A percentile compares a stretch with the other conserved stretches of the same genome.
phyloP scores from a whole-genome alignment of 164 flowering plant genomes.

The Malania oleifera region DNA sequence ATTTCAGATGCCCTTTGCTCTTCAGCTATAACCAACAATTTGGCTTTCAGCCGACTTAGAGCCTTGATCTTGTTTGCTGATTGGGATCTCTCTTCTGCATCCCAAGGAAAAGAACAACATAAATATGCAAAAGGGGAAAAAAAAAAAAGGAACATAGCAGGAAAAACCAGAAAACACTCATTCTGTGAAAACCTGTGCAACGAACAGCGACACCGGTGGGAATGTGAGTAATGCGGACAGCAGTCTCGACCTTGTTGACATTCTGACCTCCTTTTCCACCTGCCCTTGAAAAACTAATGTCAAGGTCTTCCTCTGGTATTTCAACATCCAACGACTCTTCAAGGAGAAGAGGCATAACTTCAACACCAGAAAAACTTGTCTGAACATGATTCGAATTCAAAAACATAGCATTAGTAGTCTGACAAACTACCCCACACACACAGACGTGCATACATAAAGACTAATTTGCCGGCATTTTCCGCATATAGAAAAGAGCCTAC shows the following conservation, averaged over 20 bases:
- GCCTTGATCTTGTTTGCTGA: slow-evolving; percentile 84
- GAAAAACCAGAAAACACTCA: neutral
- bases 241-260: slow-evolving; percentile 96
- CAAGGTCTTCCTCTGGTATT: slow-evolving; percentile 94
- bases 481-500: too few relatives aligned
- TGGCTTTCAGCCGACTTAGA: slow-evolving; percentile 85
- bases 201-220: slow-evolving; percentile 92
- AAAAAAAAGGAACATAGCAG: neutral
- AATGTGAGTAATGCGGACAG: slow-evolving; percentile 93
- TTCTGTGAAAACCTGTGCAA: slow-evolving; percentile 64
- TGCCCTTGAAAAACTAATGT: slow-evolving; percentile 76
- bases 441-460: neutral
- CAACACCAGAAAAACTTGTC: slow-evolving; percentile 98
- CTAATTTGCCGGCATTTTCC: too few relatives aligned
- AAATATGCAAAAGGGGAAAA: neutral
- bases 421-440: neutral
- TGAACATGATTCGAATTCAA: slow-evolving; percentile 18
- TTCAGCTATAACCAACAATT: slow-evolving; percentile 81
- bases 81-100: slow-evolving; percentile 92
- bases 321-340: slow-evolving; percentile 81
- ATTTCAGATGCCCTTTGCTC: slow-evolving; percentile 97
- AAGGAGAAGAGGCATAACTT: slow-evolving; percentile 97
- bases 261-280: slow-evolving; percentile 99
- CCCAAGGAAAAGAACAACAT: neutral
- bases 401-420: neutral